These are phyloP conservation scores for Cutaneotrichosporon cavernicola DNA, from an alignment of 1,284 basidiomycete genomes.

Conservation along the genomic window DNA sequence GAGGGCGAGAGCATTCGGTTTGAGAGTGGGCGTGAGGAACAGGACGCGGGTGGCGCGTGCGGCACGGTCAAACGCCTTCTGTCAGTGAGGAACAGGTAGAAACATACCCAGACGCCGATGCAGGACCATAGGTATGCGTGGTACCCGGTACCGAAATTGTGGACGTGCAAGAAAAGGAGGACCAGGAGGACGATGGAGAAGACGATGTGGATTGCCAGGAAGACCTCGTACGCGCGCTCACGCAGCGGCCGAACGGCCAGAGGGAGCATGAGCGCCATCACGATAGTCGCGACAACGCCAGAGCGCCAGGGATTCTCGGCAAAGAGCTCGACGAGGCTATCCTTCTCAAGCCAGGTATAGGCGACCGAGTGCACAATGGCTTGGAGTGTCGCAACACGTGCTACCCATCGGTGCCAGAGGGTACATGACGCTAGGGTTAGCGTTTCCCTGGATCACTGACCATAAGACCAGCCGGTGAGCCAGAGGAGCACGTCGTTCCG, in stretches of 20 bases:
- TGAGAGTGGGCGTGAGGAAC: conserved; percentile 27
- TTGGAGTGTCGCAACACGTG: conserved; percentile 29
- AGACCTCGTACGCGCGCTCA: conserved; percentile 31
- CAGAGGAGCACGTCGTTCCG: conserved; percentile 40
- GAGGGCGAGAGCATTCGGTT: conserved; percentile 23
- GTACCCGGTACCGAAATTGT: conserved; percentile 24
- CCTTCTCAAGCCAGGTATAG: conserved; percentile 5
- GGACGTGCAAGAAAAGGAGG: conserved; percentile 34
- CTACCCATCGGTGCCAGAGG: conserved; percentile 41
- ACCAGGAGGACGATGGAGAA: conserved; percentile 29
- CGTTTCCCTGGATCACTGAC: conserved; percentile 10
- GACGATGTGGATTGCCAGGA: conserved; percentile 36
- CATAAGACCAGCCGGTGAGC: conserved; percentile 39
- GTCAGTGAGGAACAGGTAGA: background rate
- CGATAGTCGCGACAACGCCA: conserved; percentile 23
- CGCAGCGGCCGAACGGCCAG: conserved; percentile 31
- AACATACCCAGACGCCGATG: conserved; percentile 28
- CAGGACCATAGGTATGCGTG: conserved; percentile 32
- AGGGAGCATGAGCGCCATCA: conserved; percentile 28
- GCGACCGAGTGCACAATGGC: conserved; percentile 31
- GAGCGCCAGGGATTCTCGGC: conserved; percentile 7
- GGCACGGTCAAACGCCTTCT: conserved; percentile 28
- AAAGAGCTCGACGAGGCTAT: conserved; percentile 7
- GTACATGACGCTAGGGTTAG: conserved; percentile 22
- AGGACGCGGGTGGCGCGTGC: conserved; percentile 31